Base-by-base conservation (phyloP, 176 grass and related monocot genomes). In the Zoysia japonica region DNA sequence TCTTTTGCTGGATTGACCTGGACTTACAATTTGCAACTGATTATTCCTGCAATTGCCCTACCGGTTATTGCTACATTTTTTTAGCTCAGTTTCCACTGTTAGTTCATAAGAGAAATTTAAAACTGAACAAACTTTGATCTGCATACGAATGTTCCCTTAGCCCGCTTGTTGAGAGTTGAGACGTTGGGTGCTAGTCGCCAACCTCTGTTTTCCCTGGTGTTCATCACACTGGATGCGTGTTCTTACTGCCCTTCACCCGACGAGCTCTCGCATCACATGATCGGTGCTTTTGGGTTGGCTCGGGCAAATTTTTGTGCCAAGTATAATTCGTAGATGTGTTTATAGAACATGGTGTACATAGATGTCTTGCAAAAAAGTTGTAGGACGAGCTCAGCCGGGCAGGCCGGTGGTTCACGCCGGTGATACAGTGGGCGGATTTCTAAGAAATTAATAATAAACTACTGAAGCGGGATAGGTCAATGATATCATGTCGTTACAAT, bases 371-470 rank as follows among this genome's bases (percentile, higher is more conserved):
- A 59, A 56, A 40, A 40, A 19, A n/a, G 78, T 39, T 70, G 17
- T 17, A 61, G 60, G 28, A 17, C 11, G 60, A 61, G 14, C 37
- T 51, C 11, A 28, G 54, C 16, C 5, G 15, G 36, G n/a, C 12
- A 61, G 81, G 72, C 53, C 64, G 78, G 70, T 87, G 47, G 72
- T 48, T 87, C 85, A 87, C 72, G 85, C 71, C 78, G 85, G 65
- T 37, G 35, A 77, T 71, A 28, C 40, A 51, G 82, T 66, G 61
- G 47, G 38, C 39, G 44, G 4, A 49, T 35, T 8, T 0, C 10
- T 2, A 47, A 41, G 15, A 45, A 41, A 50, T 19, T 78, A 61
- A 61, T 61, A 10, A 9, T 5, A 20, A 59, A 20, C 6, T 8
- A 59, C 20, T 19, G 20, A 59, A 2, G n/a, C 5, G 2, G 53